A percentile compares a stretch with the other conserved stretches of the same genome.
phyloP scores from a whole-genome alignment of 441 rosid species.

The Gossypium lobatum region DNA sequence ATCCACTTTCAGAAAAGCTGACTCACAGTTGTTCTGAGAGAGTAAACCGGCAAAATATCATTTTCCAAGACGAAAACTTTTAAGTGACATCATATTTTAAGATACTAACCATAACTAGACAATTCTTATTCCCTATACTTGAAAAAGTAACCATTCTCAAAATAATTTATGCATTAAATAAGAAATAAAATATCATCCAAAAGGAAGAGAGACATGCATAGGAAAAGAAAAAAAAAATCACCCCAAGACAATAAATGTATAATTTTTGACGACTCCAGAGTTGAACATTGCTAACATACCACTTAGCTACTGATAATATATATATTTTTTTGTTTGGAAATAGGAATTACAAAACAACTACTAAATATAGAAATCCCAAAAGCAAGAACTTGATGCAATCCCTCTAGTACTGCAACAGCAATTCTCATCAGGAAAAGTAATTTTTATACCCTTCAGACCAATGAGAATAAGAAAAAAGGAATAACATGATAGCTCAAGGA shows the following conservation, averaged over 20 bases:
- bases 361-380: not conserved
- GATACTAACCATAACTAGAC: not conserved
- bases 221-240: not conserved
- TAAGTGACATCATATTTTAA: conserved; percentile 1
- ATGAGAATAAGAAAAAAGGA: not conserved
- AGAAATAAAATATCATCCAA: not conserved
- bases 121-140: not conserved
- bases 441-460: not conserved
- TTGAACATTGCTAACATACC: not conserved
- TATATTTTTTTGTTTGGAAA: not conserved
- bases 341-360: not conserved
- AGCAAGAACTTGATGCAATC: not conserved
- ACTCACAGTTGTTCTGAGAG: conserved; percentile 22
- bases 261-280: not conserved
- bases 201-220: not conserved
- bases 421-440: not conserved
- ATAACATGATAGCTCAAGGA: not conserved
- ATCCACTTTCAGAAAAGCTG: conserved; percentile 21
- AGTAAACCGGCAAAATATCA: conserved; percentile 5
- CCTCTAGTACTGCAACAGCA: not conserved
- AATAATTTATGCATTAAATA: not conserved
- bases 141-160: not conserved
- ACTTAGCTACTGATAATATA: not conserved
- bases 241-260: not conserved
- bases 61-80: not conserved